phyloP scores from a whole-genome alignment of 2,329 filamentous ascomycete genomes.

The Helotiales sp. region DNA sequence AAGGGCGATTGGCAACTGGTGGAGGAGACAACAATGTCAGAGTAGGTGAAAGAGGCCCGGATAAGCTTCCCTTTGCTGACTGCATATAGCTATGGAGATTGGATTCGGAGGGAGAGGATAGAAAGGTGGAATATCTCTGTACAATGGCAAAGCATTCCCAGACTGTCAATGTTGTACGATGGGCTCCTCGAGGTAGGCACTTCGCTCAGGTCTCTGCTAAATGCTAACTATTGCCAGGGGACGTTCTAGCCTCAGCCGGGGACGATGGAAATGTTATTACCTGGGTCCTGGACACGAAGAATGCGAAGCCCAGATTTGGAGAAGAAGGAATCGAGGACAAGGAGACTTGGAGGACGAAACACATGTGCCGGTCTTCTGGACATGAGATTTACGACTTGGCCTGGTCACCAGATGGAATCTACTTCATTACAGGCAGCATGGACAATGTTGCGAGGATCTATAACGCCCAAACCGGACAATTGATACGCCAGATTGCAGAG shows the following conservation, averaged over 20 bases:
- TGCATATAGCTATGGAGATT: slow-evolving; percentile 81
- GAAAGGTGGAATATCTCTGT: slow-evolving; percentile 88
- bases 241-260: slow-evolving; percentile 90
- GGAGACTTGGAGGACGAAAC: slow-evolving; percentile 94
- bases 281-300: slow-evolving; percentile 83
- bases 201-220: background rate
- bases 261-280: slow-evolving; percentile 97
- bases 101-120: slow-evolving; percentile 81
- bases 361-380: slow-evolving; percentile 95
- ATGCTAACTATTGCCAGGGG: slow-evolving; percentile 60
- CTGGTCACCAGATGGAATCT: slow-evolving; percentile 95
- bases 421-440: slow-evolving; percentile 99
- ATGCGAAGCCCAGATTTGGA: slow-evolving; percentile 72
- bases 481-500: slow-evolving; percentile 92
- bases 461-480: slow-evolving; percentile 81
- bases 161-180: slow-evolving; percentile 96
- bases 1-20: slow-evolving; percentile 88
- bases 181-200: slow-evolving; percentile 83
- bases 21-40: slow-evolving; percentile 97
- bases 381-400: slow-evolving; percentile 98
- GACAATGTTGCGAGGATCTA: slow-evolving; percentile 98
- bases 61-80: slow-evolving; percentile 37
- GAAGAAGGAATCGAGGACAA: slow-evolving; percentile 90
- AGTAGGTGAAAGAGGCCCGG: slow-evolving; percentile 54
- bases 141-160: slow-evolving; percentile 94